Evolutionary conservation across 306 rosid genomes (phyloP), one percentile per base, ranked within the genome.

Genomic region (Prunus dulcis): DNA sequence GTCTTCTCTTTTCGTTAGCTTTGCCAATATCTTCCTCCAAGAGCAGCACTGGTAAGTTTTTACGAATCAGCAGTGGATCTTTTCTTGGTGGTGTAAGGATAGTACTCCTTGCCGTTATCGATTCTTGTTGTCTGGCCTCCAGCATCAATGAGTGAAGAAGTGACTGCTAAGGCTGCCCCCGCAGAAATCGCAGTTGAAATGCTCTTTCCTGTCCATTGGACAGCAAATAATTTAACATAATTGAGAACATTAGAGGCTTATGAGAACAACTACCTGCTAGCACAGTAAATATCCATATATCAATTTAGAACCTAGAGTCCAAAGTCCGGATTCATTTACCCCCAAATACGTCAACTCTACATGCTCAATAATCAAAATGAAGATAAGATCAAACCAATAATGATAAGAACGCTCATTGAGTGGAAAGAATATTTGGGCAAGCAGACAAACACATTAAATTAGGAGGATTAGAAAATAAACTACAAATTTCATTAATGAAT

Each of bases 11-110:
- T 77, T 74, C 62, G 79, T 83, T 74, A 65, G 77, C 76, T 72
- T 15, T 70, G 53, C 78, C 62, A 60, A 71, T 75, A 75, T 76
- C 58, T 34, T 56, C 82, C 77, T 75, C 74, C 68, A 58, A 70
- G 68, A 58, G 67, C 60, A 62, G 62, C 73, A 55, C 22, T 25
- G 7, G 34, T 23, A 71, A 81, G 64, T 65, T 53, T 69, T 53
- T 74, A 82, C 71, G 85, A 64, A 50, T 88, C 96, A 23, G 55
- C 68, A 22, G 83, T 25, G 78, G 97, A 52, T 88, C 93, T 91
- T 82, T 92, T 95, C 88, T 92, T 92, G 83, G 92, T 87, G 64
- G 97, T 95, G 78, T 90, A 95, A 64, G 97, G 97, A 49, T 92
- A 91, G 77, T 95, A 95, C 83, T 95, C 99, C 92, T 74, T 89